Evolutionary conservation across 2,329 filamentous ascomycete genomes (phyloP).

Genomic region (Aureobasidium sp.): DNA sequence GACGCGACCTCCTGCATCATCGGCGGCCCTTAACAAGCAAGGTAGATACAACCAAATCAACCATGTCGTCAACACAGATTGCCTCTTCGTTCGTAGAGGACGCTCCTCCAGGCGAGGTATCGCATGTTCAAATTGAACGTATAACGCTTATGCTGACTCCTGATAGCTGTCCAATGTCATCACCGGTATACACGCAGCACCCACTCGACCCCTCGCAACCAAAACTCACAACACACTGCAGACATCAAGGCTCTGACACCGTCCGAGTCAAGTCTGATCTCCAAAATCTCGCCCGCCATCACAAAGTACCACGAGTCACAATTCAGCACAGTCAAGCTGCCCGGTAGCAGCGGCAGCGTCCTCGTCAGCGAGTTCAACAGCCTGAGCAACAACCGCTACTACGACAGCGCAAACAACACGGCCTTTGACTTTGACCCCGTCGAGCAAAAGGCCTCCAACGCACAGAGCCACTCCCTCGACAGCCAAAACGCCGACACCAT

Average conservation of each 20-base stretch:
- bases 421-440: constrained; percentile 85
- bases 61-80: constrained; percentile 29
- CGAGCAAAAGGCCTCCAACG: constrained; percentile 76
- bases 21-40: neutral
- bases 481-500: constrained; percentile 70
- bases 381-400: constrained; percentile 76
- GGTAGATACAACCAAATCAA: neutral
- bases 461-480: constrained; percentile 73
- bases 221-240: constrained; percentile 32
- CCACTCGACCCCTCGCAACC: neutral
- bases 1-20: constrained; percentile 10
- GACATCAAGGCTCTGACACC: constrained; percentile 84
- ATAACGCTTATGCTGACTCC: constrained; percentile 21
- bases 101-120: constrained; percentile 92
- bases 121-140: constrained; percentile 19
- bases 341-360: constrained; percentile 64
- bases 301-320: constrained; percentile 96
- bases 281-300: constrained; percentile 74
- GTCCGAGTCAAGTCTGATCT: constrained; percentile 59
- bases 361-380: constrained; percentile 83
- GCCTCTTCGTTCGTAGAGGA: constrained; percentile 79
- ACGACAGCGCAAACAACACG: constrained; percentile 78
- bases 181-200: constrained; percentile 53
- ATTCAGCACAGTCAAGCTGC: constrained; percentile 80
- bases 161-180: constrained; percentile 77